Conservation (phyloP, 768 basidiomycete genomes). For the Kwoniella sp. region DNA sequence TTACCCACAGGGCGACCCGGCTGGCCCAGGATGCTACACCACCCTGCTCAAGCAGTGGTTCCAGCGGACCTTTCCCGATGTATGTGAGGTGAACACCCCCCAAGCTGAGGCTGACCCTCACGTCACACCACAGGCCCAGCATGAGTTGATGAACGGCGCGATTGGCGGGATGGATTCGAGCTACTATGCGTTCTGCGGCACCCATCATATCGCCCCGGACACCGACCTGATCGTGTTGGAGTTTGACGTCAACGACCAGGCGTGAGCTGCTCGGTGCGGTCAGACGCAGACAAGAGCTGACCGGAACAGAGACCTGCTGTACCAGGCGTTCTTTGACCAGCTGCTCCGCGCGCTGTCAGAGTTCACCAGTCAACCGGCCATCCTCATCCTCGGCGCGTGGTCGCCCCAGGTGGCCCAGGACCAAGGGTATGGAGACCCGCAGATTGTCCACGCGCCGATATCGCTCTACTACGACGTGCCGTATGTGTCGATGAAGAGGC, state of each 20-base stretch:
- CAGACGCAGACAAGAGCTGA: no score
- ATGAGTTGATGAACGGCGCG: conserved; percentile 44
- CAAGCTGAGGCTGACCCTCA: not conserved
- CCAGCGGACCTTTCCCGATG: conserved; percentile 33
- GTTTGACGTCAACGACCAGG: conserved; percentile 49
- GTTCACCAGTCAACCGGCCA: conserved; percentile 41
- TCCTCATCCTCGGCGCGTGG: conserved; percentile 47
- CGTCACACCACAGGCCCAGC: conserved; percentile 11
- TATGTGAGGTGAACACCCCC: conserved; percentile 8
- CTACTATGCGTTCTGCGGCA: conserved; percentile 49
- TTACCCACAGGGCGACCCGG: conserved; percentile 43
- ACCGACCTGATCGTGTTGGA: conserved; percentile 46
- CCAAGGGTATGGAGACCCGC: conserved; percentile 47
- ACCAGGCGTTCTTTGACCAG: conserved; percentile 42
- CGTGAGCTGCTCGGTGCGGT: conserved; percentile 20
- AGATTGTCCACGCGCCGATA: conserved; percentile 45
- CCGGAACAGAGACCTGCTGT: conserved; percentile 31
- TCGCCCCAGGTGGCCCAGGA: conserved; percentile 41
- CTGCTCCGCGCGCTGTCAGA: conserved; percentile 42
- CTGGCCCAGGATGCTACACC: conserved; percentile 48
- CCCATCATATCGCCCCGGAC: conserved; percentile 44
- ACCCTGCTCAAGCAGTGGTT: conserved; percentile 40
- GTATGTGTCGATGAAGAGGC: conserved; percentile 44
- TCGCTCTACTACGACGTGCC: conserved; percentile 47
- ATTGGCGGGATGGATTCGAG: conserved; percentile 49